phyloP scores from a whole-genome alignment of 257 asterid species.

The Nicotiana tomentosiformis region DNA sequence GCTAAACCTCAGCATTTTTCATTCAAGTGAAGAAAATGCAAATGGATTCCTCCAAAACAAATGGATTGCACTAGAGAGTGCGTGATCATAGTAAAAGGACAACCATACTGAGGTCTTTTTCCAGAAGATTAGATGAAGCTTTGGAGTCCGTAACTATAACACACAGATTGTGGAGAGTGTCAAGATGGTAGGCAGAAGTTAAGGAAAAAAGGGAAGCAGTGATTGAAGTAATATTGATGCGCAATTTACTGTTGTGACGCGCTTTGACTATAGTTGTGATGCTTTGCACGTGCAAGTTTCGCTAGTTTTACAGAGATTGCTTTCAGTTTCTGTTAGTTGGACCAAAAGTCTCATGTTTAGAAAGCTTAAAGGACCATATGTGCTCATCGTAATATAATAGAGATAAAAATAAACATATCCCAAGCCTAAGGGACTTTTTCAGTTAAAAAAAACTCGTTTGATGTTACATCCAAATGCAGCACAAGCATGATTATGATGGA shows the following conservation, averaged over 20 bases:
- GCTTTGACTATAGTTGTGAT: neutral
- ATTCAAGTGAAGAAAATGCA: neutral
- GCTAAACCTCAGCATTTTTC: neutral
- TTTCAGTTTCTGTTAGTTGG: neutral
- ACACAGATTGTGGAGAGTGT: neutral
- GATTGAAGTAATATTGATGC: neutral
- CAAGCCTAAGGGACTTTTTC: neutral
- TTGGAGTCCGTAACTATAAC: neutral
- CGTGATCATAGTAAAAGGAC: neutral
- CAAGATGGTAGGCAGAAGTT: neutral
- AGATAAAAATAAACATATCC: neutral
- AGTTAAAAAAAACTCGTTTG: neutral
- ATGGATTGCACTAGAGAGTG: neutral
- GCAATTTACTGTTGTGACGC: neutral
- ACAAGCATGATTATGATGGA: slow-evolving; percentile 1
- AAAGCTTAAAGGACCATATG: neutral
- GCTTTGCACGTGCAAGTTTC: neutral
- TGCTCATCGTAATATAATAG: neutral
- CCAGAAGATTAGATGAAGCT: neutral
- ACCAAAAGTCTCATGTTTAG: neutral
- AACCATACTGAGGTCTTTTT: neutral
- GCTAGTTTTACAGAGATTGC: neutral
- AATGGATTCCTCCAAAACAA: neutral
- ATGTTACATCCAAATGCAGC: neutral
- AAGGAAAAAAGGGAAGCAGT: neutral